These are phyloP conservation scores for Pisolithus orientalis DNA, from an alignment of 768 basidiomycete species.

Conservation along the genomic window DNA sequence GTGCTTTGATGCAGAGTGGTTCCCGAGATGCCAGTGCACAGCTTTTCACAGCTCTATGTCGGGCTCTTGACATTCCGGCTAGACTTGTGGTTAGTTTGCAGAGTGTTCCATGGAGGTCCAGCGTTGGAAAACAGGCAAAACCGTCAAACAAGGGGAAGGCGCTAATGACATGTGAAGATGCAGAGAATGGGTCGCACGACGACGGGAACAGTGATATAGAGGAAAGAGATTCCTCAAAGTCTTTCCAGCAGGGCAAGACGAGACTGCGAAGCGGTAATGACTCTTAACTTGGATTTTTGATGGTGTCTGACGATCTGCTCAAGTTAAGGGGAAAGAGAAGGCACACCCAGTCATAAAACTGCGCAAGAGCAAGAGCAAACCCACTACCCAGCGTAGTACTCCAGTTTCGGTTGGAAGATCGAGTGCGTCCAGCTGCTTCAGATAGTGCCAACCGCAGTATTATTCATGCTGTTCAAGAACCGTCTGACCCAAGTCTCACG, in stretches of 20 bases:
- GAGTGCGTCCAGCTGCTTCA: conserved; percentile 11
- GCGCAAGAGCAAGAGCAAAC: conserved; percentile 49
- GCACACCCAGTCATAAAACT: conserved; percentile 50
- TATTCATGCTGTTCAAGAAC: conserved; percentile 16
- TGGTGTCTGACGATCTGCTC: conserved; percentile 6
- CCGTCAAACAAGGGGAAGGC: conserved; percentile 33
- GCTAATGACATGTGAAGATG: conserved; percentile 14
- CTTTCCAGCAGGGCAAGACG: conserved; percentile 29
- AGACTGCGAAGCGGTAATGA: conserved; percentile 13
- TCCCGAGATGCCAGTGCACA: conserved; percentile 84
- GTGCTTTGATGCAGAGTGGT: conserved; percentile 73
- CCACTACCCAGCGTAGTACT: conserved; percentile 35
- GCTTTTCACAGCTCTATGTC: conserved; percentile 84
- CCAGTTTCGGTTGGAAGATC: conserved; percentile 9
- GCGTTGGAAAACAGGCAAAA: conserved; percentile 44
- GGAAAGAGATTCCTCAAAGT: conserved; percentile 27
- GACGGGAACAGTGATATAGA: conserved; percentile 35
- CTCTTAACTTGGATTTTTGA: neutral
- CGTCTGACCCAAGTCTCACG: conserved; percentile 48
- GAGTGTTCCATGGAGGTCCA: conserved; percentile 83
- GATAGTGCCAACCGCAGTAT: conserved; percentile 10
- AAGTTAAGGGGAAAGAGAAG: conserved; percentile 55
- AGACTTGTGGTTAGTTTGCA: conserved; percentile 88
- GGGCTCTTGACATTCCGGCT: conserved; percentile 81
- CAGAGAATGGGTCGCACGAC: conserved; percentile 19